Evolutionary conservation across 805 yeast genomes (phyloP).

Genomic region (Wickerhamomyces sydowiorum): DNA sequence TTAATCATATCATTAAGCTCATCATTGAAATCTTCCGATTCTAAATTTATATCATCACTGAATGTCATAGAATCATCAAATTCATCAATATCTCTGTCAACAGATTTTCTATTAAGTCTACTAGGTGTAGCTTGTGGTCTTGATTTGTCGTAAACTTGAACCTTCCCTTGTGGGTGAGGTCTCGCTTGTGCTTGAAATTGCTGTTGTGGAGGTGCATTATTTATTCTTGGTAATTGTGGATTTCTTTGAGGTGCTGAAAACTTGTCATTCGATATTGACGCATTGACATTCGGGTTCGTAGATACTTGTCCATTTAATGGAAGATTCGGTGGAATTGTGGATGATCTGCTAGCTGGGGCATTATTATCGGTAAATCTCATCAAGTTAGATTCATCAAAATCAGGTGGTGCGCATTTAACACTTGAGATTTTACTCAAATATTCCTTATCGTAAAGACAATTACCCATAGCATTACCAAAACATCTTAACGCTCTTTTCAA

Average conservation of each 20-base stretch:
- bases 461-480: slow-evolving; percentile 79
- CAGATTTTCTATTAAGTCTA: slow-evolving; percentile 1
- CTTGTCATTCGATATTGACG: background rate
- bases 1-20: slow-evolving; percentile 19
- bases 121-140: slow-evolving; percentile 1
- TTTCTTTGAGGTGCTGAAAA: background rate
- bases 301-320: background rate
- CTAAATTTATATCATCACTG: slow-evolving; percentile 41
- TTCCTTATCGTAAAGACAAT: slow-evolving; percentile 76
- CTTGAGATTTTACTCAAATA: slow-evolving; percentile 43
- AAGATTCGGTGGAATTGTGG: slow-evolving; percentile 8
- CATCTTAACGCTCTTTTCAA: slow-evolving; percentile 72
- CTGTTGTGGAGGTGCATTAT: background rate
- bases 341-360: slow-evolving; percentile 8
- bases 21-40: slow-evolving; percentile 28
- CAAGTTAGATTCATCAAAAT: slow-evolving; percentile 36
- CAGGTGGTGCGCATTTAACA: slow-evolving; percentile 39
- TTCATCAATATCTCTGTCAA: slow-evolving; percentile 23
- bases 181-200: slow-evolving; percentile 1
- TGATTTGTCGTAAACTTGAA: no score
- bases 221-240: background rate
- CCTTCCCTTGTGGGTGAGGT: no score
- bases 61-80: slow-evolving; percentile 50
- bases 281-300: background rate
- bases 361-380: slow-evolving; percentile 25